Conservation (phyloP, 306 rosid species). For the Inga laurina region DNA sequence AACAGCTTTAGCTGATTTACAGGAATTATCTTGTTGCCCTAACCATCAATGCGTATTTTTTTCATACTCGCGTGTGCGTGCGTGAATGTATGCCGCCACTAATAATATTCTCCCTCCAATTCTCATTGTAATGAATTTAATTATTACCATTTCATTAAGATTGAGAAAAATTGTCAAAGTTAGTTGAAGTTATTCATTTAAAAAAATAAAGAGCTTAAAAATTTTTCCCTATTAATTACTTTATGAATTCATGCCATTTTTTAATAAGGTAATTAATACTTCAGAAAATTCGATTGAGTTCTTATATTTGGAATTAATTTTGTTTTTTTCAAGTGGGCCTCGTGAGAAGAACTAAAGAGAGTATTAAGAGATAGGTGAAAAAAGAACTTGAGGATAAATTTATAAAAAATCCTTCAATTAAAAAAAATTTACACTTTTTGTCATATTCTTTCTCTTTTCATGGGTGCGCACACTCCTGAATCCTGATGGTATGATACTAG, state of each 20-base stretch:
- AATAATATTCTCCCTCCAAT: not conserved
- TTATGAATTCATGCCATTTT: not conserved
- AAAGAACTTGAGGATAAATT: too few relatives aligned
- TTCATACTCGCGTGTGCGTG: too few relatives aligned
- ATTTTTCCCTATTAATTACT: not conserved
- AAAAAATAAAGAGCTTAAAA: not conserved
- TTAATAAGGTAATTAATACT: not conserved
- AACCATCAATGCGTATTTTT: not conserved
- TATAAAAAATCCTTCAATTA: too few relatives aligned
- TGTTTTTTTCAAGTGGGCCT: too few relatives aligned
- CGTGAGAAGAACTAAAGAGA: too few relatives aligned
- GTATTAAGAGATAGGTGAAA: too few relatives aligned
- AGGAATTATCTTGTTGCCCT: not conserved
- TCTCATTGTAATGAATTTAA: not conserved
- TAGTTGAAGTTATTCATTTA: not conserved
- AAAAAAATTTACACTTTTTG: too few relatives aligned
- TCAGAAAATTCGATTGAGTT: not conserved
- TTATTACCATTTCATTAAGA: not conserved
- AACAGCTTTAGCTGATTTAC: not conserved
- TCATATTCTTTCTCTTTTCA: too few relatives aligned
- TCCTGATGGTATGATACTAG: too few relatives aligned
- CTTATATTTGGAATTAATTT: not conserved
- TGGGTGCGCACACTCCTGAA: too few relatives aligned
- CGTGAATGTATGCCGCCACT: too few relatives aligned
- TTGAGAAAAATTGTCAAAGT: not conserved